These are phyloP conservation scores for Sarcomyxa edulis DNA, from an alignment of 768 basidiomycete species.

Conservation along the genomic window DNA sequence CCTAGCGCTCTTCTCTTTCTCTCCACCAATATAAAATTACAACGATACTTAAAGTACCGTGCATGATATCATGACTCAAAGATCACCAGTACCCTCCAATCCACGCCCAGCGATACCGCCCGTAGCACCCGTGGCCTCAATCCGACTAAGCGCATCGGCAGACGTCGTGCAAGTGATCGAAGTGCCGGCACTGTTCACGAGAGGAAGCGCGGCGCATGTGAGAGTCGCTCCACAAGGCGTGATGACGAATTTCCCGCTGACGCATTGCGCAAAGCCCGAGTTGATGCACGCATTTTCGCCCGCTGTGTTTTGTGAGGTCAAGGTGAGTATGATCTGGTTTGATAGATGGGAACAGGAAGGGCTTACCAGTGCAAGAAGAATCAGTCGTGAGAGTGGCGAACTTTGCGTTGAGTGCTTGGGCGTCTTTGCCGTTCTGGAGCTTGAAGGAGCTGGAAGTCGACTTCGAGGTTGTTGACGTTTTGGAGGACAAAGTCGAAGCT, in stretches of 20 bases:
- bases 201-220: constrained; percentile 45
- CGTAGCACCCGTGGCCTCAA: constrained; percentile 19
- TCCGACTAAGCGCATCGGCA: constrained; percentile 8
- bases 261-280: constrained; percentile 46
- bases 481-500: constrained; percentile 9
- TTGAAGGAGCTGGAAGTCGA: constrained; percentile 38
- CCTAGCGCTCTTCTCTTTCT: too few relatives aligned
- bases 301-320: constrained; percentile 18
- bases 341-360: background rate
- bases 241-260: constrained; percentile 37
- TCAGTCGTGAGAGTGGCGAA: constrained; percentile 40
- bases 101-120: constrained; percentile 38
- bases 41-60: too few relatives aligned
- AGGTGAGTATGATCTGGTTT: background rate
- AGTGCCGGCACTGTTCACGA: constrained; percentile 49
- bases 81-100: too few relatives aligned
- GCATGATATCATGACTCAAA: too few relatives aligned
- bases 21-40: too few relatives aligned
- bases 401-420: constrained; percentile 45
- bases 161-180: constrained; percentile 40
- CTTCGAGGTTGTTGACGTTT: constrained; percentile 33
- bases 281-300: constrained; percentile 43
- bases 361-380: constrained; percentile 39
- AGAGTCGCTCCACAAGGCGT: constrained; percentile 30
- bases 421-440: constrained; percentile 42